Evolutionary conservation across 352 stramenopile genomes (phyloP).

Genomic region (Phytophthora agathidicida): DNA sequence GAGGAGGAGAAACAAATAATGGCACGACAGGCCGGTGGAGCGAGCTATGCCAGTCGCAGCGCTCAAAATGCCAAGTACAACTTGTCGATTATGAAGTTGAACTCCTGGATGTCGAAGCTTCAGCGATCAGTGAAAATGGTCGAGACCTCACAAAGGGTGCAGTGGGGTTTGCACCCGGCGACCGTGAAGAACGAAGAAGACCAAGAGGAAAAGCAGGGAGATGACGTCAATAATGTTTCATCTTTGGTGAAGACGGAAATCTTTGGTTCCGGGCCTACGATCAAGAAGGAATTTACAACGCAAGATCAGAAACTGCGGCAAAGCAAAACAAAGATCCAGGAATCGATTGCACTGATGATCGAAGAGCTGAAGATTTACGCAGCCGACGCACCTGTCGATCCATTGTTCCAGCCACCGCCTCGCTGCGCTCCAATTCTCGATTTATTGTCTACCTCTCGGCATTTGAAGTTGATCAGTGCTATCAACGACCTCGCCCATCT

Average conservation of each 20-base stretch:
- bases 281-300: conserved; percentile 80
- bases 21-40: conserved; percentile 14
- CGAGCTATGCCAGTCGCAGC: conserved; percentile 55
- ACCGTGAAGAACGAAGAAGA: conserved; percentile 30
- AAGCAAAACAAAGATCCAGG: conserved; percentile 57
- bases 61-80: conserved; percentile 80
- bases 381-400: conserved; percentile 46
- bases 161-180: conserved; percentile 51
- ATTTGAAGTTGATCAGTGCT: conserved; percentile 73
- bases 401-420: conserved; percentile 58
- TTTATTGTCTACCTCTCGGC: conserved; percentile 71
- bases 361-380: conserved; percentile 78
- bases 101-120: conserved; percentile 72
- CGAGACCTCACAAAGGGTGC: conserved; percentile 74
- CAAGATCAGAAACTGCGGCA: conserved; percentile 74
- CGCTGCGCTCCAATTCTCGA: conserved; percentile 62
- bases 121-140: conserved; percentile 80
- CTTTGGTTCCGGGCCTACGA: conserved; percentile 62
- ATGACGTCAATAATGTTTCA: conserved; percentile 7
- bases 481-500: conserved; percentile 80
- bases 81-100: conserved; percentile 78
- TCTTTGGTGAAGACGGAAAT: conserved; percentile 55
- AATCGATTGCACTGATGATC: conserved; percentile 64
- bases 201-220: conserved; percentile 31
- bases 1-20: conserved; percentile 70